Evolutionary conservation across 2,329 filamentous ascomycete genomes (phyloP).

Genomic region (Chaetothyriales sp.): DNA sequence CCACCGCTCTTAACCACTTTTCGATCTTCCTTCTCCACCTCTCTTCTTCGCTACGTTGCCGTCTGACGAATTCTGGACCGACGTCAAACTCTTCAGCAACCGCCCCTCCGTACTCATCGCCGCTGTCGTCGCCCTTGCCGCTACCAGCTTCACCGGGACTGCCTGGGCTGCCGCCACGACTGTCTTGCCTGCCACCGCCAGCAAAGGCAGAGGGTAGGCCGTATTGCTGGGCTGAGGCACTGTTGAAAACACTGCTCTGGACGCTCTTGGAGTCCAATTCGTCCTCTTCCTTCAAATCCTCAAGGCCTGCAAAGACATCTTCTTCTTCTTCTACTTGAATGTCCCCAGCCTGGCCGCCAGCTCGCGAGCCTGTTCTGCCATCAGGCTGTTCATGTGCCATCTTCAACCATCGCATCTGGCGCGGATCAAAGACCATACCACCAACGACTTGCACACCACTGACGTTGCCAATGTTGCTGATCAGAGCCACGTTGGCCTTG

Average conservation of each 20-base stretch:
- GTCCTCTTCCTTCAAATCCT: conserved; percentile 62
- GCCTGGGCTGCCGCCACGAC: background rate
- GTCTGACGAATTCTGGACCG: conserved; percentile 77
- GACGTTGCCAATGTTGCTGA: conserved; percentile 76
- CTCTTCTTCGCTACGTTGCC: conserved; percentile 82
- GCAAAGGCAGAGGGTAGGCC: conserved; percentile 4
- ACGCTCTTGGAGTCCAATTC: conserved; percentile 7
- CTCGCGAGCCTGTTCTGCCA: conserved; percentile 8
- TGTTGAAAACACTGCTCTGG: background rate
- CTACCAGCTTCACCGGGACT: conserved; percentile 8
- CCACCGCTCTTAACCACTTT: conserved; percentile 52
- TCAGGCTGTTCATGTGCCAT: conserved; percentile 25
- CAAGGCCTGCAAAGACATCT: conserved; percentile 88
- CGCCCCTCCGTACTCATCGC: conserved; percentile 35
- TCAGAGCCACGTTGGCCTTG: conserved; percentile 45
- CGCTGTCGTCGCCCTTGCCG: conserved; percentile 15
- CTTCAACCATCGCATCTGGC: conserved; percentile 96
- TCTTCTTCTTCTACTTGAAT: conserved; percentile 72
- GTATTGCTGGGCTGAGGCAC: conserved; percentile 12
- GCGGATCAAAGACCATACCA: conserved; percentile 97
- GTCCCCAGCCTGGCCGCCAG: conserved; percentile 25
- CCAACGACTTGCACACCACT: conserved; percentile 75
- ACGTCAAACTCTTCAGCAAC: conserved; percentile 97
- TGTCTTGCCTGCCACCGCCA: background rate
- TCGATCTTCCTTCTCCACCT: conserved; percentile 79